phyloP scores from a whole-genome alignment of 768 basidiomycete genomes.

The Vararia minispora region DNA sequence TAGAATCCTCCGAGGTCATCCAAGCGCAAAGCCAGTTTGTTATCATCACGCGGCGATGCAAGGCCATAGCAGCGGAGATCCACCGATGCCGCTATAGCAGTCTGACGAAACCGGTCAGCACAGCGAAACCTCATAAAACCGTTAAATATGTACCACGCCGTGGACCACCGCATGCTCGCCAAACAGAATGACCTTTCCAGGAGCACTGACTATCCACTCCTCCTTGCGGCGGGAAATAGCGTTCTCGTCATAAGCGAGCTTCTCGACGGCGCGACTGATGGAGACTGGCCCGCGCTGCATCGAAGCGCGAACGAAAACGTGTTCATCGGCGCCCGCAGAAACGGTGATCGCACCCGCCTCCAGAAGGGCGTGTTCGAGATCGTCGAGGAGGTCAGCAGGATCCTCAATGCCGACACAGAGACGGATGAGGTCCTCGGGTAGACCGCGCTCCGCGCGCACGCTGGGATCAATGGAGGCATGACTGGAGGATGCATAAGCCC shows the following conservation, averaged over 20 bases:
- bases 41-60: constrained; percentile 62
- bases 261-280: constrained; percentile 56
- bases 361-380: constrained; percentile 86
- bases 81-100: constrained; percentile 90
- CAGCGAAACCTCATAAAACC: constrained; percentile 1
- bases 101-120: constrained; percentile 31
- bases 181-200: constrained; percentile 96
- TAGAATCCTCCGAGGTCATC: constrained; percentile 70
- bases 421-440: constrained; percentile 97
- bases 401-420: constrained; percentile 99
- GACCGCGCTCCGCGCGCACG: constrained; percentile 87
- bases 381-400: constrained; percentile 83
- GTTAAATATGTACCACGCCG: constrained; percentile 63
- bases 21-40: constrained; percentile 64
- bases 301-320: constrained; percentile 37
- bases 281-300: constrained; percentile 22
- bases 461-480: constrained; percentile 97
- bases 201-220: constrained; percentile 88
- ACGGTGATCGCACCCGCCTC: constrained; percentile 80
- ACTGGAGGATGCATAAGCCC: constrained; percentile 27
- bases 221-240: constrained; percentile 14
- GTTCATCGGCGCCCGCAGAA: constrained; percentile 33
- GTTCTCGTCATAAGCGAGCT: constrained; percentile 34
- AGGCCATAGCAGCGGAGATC: constrained; percentile 93
- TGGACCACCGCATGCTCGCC: constrained; percentile 99